Percentiles rank a stretch among this genome's conserved stretches.
These are phyloP conservation scores for Vanderwaltozyma polyspora DNA, from an alignment of 805 yeast genomes.

Conservation along the genomic window DNA sequence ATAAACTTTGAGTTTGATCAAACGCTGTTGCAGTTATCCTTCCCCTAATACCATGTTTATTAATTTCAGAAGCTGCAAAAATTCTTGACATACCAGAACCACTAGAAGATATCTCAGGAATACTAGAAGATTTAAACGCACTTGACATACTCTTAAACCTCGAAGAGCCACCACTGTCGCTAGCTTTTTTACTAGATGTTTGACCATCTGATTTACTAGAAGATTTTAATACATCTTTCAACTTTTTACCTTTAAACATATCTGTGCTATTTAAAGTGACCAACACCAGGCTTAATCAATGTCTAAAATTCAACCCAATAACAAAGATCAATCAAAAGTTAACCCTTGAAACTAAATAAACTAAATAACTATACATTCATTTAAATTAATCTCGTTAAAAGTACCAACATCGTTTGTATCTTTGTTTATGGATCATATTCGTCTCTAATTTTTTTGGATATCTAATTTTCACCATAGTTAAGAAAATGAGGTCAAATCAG, in stretches of 20 bases:
- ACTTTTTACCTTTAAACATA: constrained; percentile 1
- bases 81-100: constrained; percentile 22
- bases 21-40: constrained; percentile 56
- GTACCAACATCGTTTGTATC: too few species aligned
- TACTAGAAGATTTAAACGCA: constrained; percentile 1
- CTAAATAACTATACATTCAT: too few species aligned
- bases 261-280: not conserved
- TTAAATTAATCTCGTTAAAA: too few species aligned
- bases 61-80: constrained; percentile 25
- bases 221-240: not conserved
- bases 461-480: too few species aligned
- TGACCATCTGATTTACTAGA: not conserved
- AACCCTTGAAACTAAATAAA: too few species aligned
- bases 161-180: not conserved
- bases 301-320: too few species aligned
- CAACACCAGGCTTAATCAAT: too few species aligned
- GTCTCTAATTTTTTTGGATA: too few species aligned
- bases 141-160: constrained; percentile 2
- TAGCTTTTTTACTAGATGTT: not conserved
- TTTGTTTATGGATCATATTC: too few species aligned
- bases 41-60: constrained; percentile 51
- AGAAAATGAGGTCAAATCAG: too few species aligned
- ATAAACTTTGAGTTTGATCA: constrained; percentile 80
- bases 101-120: constrained; percentile 10
- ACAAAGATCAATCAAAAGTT: too few species aligned